Conservation (phyloP, 2,329 filamentous ascomycete genomes). For the Colletotrichum gloeosporioides region DNA sequence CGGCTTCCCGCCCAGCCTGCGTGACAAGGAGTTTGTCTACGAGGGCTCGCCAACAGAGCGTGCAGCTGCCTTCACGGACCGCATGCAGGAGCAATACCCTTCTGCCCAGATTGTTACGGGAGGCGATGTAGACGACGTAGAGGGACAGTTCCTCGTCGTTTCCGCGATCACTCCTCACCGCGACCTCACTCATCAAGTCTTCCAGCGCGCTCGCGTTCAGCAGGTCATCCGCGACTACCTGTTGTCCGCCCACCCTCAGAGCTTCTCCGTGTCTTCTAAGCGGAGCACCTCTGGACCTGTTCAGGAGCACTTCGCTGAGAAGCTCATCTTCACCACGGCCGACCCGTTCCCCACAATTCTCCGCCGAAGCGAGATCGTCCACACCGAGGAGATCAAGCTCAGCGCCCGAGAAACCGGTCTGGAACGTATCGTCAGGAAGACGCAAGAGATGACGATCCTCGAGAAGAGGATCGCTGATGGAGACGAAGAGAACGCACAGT, state of each 20-base stretch:
- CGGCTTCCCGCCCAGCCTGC: slow-evolving; percentile 80
- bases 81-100: slow-evolving; percentile 90
- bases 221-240: slow-evolving; percentile 87
- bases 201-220: slow-evolving; percentile 84
- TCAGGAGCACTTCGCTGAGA: slow-evolving; percentile 79
- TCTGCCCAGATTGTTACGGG: slow-evolving; percentile 79
- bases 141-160: slow-evolving; percentile 89
- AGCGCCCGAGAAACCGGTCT: slow-evolving; percentile 85
- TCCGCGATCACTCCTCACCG: slow-evolving; percentile 82
- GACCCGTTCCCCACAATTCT: slow-evolving; percentile 93
- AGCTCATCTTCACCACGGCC: slow-evolving; percentile 81
- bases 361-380: slow-evolving; percentile 82
- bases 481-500: slow-evolving; percentile 71
- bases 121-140: slow-evolving; percentile 76
- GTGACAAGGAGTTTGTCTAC: slow-evolving; percentile 93
- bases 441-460: slow-evolving; percentile 78
- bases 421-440: slow-evolving; percentile 90
- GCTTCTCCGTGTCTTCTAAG: slow-evolving; percentile 78
- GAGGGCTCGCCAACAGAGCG: slow-evolving; percentile 81
- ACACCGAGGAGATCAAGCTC: slow-evolving; percentile 69
- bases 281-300: slow-evolving; percentile 73
- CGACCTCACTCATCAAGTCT: slow-evolving; percentile 82
- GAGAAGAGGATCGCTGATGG: slow-evolving; percentile 78
- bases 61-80: slow-evolving; percentile 82
- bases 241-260: slow-evolving; percentile 76